A percentile compares a stretch with the other conserved stretches of the same genome.
Conservation (phyloP, 208 protist genomes). For the Naegleria lovaniensis region DNA sequence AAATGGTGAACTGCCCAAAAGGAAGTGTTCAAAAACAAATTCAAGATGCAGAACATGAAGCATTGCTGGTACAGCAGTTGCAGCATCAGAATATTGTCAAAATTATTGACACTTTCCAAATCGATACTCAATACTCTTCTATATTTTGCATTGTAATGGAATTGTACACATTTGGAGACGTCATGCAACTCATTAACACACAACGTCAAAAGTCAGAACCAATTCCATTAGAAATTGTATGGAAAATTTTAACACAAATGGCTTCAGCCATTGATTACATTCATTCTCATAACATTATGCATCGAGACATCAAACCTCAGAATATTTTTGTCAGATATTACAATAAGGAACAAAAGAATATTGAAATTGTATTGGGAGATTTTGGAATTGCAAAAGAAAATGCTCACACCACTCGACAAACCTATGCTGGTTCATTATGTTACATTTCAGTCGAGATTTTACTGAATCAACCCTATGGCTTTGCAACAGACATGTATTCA, state of each 20-base stretch:
- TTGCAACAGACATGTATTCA: neutral
- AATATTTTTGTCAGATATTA: constrained; percentile 33
- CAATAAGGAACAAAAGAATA: neutral
- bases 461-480: neutral
- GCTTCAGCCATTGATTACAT: neutral
- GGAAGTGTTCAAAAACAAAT: neutral
- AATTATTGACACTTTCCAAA: neutral
- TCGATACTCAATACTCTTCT: neutral
- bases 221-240: neutral
- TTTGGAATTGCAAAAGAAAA: neutral
- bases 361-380: neutral
- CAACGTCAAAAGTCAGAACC: neutral
- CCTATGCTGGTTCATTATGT: neutral
- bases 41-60: neutral
- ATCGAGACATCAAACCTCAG: constrained; percentile 37
- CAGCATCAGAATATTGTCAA: neutral
- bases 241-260: neutral
- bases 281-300: constrained; percentile 23
- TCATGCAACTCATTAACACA: neutral
- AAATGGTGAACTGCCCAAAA: neutral
- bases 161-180: neutral
- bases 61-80: neutral
- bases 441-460: neutral
- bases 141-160: neutral
- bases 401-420: neutral